Conservation (phyloP, 768 basidiomycete genomes). For the Pisolithus microcarpus region DNA sequence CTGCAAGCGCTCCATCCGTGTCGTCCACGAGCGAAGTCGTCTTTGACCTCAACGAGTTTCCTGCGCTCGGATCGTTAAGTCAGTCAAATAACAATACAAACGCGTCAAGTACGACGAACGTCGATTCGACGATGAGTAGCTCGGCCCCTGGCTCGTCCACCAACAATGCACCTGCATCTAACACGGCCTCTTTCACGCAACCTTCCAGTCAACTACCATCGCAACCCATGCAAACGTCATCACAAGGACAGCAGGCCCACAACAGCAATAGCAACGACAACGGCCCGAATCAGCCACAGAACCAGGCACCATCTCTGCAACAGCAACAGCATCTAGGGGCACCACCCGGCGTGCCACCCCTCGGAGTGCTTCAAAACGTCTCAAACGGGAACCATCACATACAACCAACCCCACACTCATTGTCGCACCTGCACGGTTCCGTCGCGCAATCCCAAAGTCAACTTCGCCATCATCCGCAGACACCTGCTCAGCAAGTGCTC, state of each 20-base stretch:
- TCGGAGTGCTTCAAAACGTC: constrained; percentile 28
- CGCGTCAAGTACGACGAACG: constrained; percentile 29
- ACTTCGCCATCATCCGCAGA: constrained; percentile 59
- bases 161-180: constrained; percentile 25
- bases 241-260: constrained; percentile 24
- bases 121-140: constrained; percentile 21
- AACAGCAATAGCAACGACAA: constrained; percentile 34
- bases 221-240: constrained; percentile 17
- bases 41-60: constrained; percentile 82
- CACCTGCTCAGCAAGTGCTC: constrained; percentile 89
- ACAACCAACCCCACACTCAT: constrained; percentile 24
- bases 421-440: constrained; percentile 28
- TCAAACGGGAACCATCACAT: constrained; percentile 32
- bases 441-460: constrained; percentile 26
- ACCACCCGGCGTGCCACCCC: constrained; percentile 43
- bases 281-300: constrained; percentile 23
- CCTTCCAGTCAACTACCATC: constrained; percentile 14
- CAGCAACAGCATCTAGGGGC: constrained; percentile 45
- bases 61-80: constrained; percentile 68
- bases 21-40: constrained; percentile 69
- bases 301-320: constrained; percentile 8
- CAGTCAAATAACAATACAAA: constrained; percentile 37
- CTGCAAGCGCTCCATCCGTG: constrained; percentile 48
- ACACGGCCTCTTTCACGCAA: constrained; percentile 63
- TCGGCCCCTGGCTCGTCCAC: constrained; percentile 18